Conservation (phyloP, 2,329 filamentous ascomycete genomes). For the Aspergillus unguis region DNA sequence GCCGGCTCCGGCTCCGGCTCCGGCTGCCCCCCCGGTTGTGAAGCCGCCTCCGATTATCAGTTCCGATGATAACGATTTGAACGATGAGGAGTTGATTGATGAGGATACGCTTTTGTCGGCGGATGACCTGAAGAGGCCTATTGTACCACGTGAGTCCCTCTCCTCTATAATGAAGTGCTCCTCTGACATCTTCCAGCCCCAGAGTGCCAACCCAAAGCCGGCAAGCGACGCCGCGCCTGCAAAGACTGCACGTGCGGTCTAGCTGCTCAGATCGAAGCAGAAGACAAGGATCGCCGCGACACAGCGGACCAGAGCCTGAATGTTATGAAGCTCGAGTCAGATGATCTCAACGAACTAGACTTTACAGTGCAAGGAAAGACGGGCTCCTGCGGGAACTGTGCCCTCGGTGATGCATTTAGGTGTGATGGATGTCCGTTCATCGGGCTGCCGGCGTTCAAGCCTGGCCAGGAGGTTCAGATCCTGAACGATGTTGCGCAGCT, state of each 20-base stretch:
- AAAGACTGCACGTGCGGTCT: slow-evolving; percentile 98
- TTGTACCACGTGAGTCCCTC: slow-evolving; percentile 70
- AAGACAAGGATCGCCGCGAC: slow-evolving; percentile 68
- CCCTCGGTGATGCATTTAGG: slow-evolving; percentile 83
- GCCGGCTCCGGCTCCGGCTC: neutral
- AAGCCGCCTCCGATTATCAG: slow-evolving; percentile 11
- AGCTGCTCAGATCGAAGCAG: slow-evolving; percentile 77
- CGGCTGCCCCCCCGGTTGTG: neutral
- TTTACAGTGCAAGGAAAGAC: slow-evolving; percentile 98
- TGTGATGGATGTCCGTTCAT: slow-evolving; percentile 78
- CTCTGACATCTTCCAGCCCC: slow-evolving; percentile 54
- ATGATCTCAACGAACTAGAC: slow-evolving; percentile 84
- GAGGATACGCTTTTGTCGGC: slow-evolving; percentile 84
- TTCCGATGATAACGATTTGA: slow-evolving; percentile 9
- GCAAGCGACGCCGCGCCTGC: slow-evolving; percentile 79
- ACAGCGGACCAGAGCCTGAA: slow-evolving; percentile 58
- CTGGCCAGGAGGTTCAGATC: slow-evolving; percentile 87
- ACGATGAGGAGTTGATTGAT: slow-evolving; percentile 82
- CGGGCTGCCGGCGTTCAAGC: slow-evolving; percentile 92
- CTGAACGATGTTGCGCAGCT: slow-evolving; percentile 83
- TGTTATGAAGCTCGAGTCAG: slow-evolving; percentile 62
- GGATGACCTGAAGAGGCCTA: slow-evolving; percentile 73
- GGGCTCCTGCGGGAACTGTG: slow-evolving; percentile 90
- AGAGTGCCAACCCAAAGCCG: slow-evolving; percentile 81
- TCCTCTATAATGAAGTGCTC: slow-evolving; percentile 11